Evolutionary conservation across 495 filamentous ascomycete genomes (phyloP).

Genomic region (Hypomontagnella monticulosa): DNA sequence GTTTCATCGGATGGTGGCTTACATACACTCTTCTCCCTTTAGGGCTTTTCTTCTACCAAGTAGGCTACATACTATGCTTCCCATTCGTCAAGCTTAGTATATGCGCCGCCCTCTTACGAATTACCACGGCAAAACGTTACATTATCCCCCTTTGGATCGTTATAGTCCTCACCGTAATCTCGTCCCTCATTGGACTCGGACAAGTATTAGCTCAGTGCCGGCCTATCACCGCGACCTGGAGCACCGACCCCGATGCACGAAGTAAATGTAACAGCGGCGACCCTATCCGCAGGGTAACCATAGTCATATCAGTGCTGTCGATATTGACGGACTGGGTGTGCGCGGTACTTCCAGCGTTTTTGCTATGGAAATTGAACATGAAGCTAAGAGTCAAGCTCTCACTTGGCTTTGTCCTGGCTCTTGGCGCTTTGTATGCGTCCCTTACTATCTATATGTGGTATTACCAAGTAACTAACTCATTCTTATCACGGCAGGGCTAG

Average conservation of each 20-base stretch:
- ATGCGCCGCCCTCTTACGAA: slow-evolving; percentile 33
- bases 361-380: slow-evolving; percentile 40
- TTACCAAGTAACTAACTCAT: slow-evolving; percentile 6
- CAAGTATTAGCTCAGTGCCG: slow-evolving; percentile 20
- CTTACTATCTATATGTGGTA: neutral
- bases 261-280: neutral
- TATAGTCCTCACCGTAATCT: slow-evolving; percentile 15
- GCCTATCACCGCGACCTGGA: slow-evolving; percentile 26
- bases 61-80: slow-evolving; percentile 10
- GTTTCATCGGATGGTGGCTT: neutral
- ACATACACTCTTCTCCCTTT: neutral
- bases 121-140: slow-evolving; percentile 25
- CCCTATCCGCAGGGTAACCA: neutral
- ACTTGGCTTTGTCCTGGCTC: slow-evolving; percentile 31
- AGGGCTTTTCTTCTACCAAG: slow-evolving; percentile 24
- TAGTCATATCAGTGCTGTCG: slow-evolving; percentile 8
- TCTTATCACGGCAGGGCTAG: slow-evolving; percentile 21
- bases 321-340: slow-evolving; percentile 33
- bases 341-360: slow-evolving; percentile 24
- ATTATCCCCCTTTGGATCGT: slow-evolving; percentile 24
- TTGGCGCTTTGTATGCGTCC: slow-evolving; percentile 32
- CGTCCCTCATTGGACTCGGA: slow-evolving; percentile 3
- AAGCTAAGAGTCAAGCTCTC: slow-evolving; percentile 22
- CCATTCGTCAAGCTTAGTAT: slow-evolving; percentile 33
- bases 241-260: neutral